Evolutionary conservation across 768 basidiomycete genomes (phyloP).

Genomic region (Agrocybe praecox): DNA sequence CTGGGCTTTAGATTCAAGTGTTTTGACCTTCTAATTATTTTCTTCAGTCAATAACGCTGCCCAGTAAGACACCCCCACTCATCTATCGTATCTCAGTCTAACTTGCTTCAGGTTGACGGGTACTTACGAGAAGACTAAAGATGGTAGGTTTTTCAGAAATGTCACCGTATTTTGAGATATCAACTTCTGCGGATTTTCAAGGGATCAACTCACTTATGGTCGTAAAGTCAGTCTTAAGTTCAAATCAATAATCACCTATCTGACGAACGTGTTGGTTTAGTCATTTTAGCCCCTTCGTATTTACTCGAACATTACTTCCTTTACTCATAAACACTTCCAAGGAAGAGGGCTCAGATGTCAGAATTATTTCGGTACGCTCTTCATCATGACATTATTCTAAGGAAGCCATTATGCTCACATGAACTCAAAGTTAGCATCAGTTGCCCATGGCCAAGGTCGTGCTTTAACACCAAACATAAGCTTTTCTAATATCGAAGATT

Average conservation of each 20-base stretch:
- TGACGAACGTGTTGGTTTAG: conserved; percentile 25
- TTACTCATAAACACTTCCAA: conserved; percentile 45
- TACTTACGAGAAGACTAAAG: background rate
- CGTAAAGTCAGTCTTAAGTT: conserved; percentile 9
- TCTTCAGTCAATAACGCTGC: conserved; percentile 14
- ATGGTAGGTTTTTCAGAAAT: background rate
- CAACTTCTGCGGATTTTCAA: background rate
- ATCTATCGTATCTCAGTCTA: background rate
- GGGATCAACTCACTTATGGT: conserved; percentile 10
- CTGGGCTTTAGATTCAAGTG: background rate
- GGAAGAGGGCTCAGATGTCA: conserved; percentile 47
- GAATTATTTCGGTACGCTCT: conserved; percentile 48
- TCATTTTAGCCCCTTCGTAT: conserved; percentile 45
- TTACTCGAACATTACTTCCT: conserved; percentile 51
- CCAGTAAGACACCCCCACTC: background rate
- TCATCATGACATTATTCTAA: too few relatives aligned
- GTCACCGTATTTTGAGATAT: background rate
- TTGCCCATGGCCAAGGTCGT: conserved; percentile 1
- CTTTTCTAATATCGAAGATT: conserved; percentile 14
- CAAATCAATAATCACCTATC: background rate
- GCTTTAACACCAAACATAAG: conserved; percentile 1
- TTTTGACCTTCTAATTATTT: background rate
- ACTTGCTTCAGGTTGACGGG: background rate
- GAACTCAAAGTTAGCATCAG: conserved; percentile 7
- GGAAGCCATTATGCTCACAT: too few relatives aligned